Evolutionary conservation across 192 early-diverging fungal genomes (phyloP), one percentile per base, ranked within the genome.

Genomic region (Phycomyces nitens): DNA sequence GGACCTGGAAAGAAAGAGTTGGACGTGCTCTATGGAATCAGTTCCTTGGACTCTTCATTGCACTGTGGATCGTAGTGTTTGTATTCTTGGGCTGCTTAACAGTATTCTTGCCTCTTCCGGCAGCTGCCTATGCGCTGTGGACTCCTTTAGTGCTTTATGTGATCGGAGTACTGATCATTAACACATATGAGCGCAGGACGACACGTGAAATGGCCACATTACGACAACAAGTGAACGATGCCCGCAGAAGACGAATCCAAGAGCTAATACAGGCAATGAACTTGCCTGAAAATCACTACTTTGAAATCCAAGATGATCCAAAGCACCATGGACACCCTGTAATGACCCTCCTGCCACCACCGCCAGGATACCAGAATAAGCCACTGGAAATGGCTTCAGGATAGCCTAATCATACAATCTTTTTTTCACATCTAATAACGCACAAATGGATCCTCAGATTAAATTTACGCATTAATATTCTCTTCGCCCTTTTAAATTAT

Each of bases 321-420:
- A 58, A 58, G 9, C 26, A 66, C 8, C 64, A 66, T 9, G 18
- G 14, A 5, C 64, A 66, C 29, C 64, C 64, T 3, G 55, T 66
- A 10, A 43, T 52, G 22, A 66, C 64, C 0, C 42, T 66, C 12
- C 22, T 66, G 23, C 64, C 64, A 16, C 64, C 64, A 16, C 64
- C 64, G 14, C 64, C 64, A 26, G 39, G 6, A 2, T 66, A 66
- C 15, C 40, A 5, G 0, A 53, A 41, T 10, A 50, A 42, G 12
- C 52, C 52, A 54, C n/a, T 3, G 20, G 22, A 0, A 15, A 63
- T 7, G 12, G 62, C 20, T 42, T 23, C 22, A 22, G 6, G n/a
- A 5, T 21, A n/a, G 22, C 11, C 11, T n/a, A 5, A 21, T 26
- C 10, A 54, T 54, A 11, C 3, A 21, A 2, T 34, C 7, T 34